Base-by-base conservation (phyloP, 768 basidiomycete species). In the Boletellus sp. region DNA sequence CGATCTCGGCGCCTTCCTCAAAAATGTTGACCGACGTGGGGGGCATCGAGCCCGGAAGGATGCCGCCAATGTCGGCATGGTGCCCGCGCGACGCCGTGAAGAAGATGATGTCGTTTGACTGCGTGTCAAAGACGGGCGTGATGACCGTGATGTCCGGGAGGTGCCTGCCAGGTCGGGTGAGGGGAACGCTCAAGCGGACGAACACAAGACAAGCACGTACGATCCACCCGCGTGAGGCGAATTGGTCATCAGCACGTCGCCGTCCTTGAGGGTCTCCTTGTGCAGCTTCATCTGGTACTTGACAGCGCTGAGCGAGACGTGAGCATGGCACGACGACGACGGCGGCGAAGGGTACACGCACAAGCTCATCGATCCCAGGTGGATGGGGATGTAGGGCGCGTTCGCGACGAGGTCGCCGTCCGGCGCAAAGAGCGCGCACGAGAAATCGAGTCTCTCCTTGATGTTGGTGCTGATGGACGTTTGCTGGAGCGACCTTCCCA, bases 341-440 rank as follows among this genome's bases (percentile, higher is more conserved):
- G 6, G 6, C 19, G 3, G 13, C 40, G 28, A 26, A 13, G 17
- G 10, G 31, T 26, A 74, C 35, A 77, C 86, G 69, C 65, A 90
- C 90, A 93, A 93, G 68, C 87, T 90, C 90, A 93, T 93, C 23
- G 88, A 84, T 33, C 89, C 89, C 28, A 92, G 70, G 64, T 91
- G 89, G 50, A 90, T 91, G 9, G 89, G 89, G 59, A 91, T 91
- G 64, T 89, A 91, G 5, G 91, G 93, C 9, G 91, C 92, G 70
- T 96, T 97, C 33, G 94, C 94, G 34, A 96, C 91, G 17, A 97
- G 75, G 58, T 92, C 92, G 0, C 94, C 94, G 57, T 91, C 87
- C n/a, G 93, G 90, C 0, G 90, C 88, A 59, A 98, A 97, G 33
- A 98, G 73, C 2, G 94, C 94, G 69, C 94, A 98, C 10, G 89